Evolutionary conservation across 2,329 filamentous ascomycete genomes (phyloP).

Genomic region (Leptographium lundbergii): DNA sequence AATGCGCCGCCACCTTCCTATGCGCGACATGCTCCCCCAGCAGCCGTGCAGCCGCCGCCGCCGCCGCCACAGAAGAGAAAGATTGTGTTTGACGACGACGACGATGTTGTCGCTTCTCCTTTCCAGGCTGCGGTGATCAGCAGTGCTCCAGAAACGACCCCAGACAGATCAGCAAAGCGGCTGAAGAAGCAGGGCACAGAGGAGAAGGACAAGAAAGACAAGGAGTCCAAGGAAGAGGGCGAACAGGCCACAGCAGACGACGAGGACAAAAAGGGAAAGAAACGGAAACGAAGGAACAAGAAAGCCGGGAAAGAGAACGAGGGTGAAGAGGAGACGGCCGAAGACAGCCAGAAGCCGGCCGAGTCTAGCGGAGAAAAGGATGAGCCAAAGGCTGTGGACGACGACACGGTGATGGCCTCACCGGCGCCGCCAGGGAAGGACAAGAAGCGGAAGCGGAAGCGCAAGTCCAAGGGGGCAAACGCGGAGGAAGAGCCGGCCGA

Average conservation of each 20-base stretch:
- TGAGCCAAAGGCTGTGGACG: not conserved
- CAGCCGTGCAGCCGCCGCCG: not conserved
- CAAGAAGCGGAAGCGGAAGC: constrained; percentile 9
- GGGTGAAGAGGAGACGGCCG: not conserved
- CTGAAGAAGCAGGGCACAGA: not conserved
- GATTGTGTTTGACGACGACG: constrained; percentile 16
- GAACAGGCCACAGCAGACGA: not conserved
- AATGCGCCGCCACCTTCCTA: not conserved
- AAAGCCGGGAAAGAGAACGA: not conserved
- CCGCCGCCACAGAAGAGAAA: constrained; percentile 8
- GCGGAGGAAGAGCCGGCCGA: not conserved
- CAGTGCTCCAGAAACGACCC: not conserved
- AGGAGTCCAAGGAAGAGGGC: not conserved
- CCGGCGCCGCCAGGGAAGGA: constrained; percentile 1
- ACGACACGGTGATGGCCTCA: not conserved
- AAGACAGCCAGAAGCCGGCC: not conserved
- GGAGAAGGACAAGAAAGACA: not conserved
- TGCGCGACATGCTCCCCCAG: not conserved
- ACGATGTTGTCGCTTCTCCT: constrained; percentile 7
- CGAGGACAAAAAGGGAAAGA: not conserved
- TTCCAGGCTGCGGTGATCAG: not conserved
- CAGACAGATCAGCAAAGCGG: constrained; percentile 3
- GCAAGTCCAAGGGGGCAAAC: constrained; percentile 6
- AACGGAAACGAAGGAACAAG: not conserved
- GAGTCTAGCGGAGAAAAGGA: not conserved